Base-by-base conservation (phyloP, 768 basidiomycete genomes). In the Tubosaeta brunneosetosa region DNA sequence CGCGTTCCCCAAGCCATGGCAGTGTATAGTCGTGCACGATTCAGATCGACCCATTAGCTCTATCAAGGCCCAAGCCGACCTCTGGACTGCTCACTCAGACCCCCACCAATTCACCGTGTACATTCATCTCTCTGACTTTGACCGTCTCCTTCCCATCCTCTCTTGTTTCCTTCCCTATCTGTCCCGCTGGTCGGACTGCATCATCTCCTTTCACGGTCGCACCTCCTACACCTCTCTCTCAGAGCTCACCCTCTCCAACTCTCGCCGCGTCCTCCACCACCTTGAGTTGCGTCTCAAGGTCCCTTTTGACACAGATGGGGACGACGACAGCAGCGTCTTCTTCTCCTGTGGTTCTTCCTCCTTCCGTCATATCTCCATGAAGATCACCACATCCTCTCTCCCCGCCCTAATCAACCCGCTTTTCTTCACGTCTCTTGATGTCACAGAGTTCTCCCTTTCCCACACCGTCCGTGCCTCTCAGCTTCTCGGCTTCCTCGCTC, bases 1-100 rank as follows among this genome's bases (percentile, higher is more conserved):
- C 59, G 66, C 73, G 1, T 79, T 80, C 0, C 86, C 88, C 0
- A 66, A 72, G 29, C 61, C 84, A 43, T 90, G 86, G 88, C 81
- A 81, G 59, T 68, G 64, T 46, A 73, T 89, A 54, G 63, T 69
- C 48, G 68, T 90, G 51, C 66, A 78, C 62, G 78, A 81, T n/a
- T 53, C 62, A 6, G 55, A 59, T 6, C 70, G 70, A 32, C 56
- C 67, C 8, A 61, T 74, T 14, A 29, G 65, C 17, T 66, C 73
- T 40, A 73, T 80, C 19, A 78, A 73, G 44, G 55, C 66, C 0
- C 79, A 84, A 50, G 80, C 81, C 3, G 61, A 70, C 26, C 61
- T 82, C 0, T 89, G 82, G 83, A 68, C 78, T 29, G 61, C 68
- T 50, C 76, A 74, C 44, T 85, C 85, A 4, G 56, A 66, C 6